Evolutionary conservation across 306 rosid genomes (phyloP).

Genomic region (Gleditsia sinensis): DNA sequence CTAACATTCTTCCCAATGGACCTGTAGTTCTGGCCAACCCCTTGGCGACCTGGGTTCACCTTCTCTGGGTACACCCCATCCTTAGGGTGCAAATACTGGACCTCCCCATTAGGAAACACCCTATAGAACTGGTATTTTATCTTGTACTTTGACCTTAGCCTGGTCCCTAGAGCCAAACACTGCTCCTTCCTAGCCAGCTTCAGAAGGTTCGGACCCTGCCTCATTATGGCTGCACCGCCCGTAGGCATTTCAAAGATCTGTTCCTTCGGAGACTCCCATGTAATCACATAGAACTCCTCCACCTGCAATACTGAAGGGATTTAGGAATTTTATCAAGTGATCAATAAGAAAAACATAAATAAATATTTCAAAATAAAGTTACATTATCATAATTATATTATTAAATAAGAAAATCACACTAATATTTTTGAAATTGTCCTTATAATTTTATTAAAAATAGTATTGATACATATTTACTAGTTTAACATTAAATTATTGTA

Average conservation of each 20-base stretch:
- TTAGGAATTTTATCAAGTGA: no score
- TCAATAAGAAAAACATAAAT: no score
- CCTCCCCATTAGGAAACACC: slow-evolving; percentile 98
- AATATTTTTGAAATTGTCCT: no score
- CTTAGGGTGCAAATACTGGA: slow-evolving; percentile 94
- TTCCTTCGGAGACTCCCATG: slow-evolving; percentile 88
- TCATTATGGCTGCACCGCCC: slow-evolving; percentile 98
- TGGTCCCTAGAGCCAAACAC: slow-evolving; percentile 95
- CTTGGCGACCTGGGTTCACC: slow-evolving; percentile 87
- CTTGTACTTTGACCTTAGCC: slow-evolving; percentile 95
- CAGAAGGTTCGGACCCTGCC: slow-evolving; percentile 88
- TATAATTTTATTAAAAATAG: no score
- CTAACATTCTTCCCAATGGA: slow-evolving; percentile 84
- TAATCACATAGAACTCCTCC: slow-evolving; percentile 88
- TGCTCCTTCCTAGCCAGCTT: slow-evolving; percentile 95
- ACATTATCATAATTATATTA: no score
- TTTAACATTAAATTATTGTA: no score
- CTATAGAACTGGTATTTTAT: slow-evolving; percentile 94
- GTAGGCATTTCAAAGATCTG: slow-evolving; percentile 97
- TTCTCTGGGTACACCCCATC: slow-evolving; percentile 99
- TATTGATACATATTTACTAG: no score
- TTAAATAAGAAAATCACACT: no score
- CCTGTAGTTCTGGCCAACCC: slow-evolving; percentile 81
- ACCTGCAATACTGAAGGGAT: no score
- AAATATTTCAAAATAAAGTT: no score